Evolutionary conservation across 139 green algal genomes (phyloP).

Genomic region (Chlorella vulgaris): DNA sequence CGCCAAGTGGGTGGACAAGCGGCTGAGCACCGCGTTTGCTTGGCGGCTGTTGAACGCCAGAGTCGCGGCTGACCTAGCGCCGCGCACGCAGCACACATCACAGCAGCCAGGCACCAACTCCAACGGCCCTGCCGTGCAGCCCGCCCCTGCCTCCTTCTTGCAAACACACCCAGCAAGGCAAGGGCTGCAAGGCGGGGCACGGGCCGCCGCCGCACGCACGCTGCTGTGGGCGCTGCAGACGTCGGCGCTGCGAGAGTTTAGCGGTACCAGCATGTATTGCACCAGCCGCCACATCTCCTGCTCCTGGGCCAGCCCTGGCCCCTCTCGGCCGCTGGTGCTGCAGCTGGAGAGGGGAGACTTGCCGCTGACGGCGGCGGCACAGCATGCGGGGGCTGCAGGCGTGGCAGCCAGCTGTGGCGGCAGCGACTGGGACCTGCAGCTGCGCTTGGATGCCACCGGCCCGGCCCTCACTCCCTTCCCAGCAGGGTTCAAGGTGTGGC

Average conservation of each 20-base stretch:
- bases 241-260: background rate
- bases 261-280: constrained; percentile 9
- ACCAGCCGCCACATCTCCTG: background rate
- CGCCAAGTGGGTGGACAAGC: constrained; percentile 11
- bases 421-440: constrained; percentile 21
- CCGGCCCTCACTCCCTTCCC: constrained; percentile 2
- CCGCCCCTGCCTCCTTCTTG: too few species aligned
- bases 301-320: background rate
- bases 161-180: too few species aligned
- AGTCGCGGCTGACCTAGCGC: background rate
- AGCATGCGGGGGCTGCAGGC: background rate
- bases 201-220: background rate
- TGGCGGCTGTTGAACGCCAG: constrained; percentile 18
- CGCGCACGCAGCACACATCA: constrained; percentile 6
- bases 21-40: background rate
- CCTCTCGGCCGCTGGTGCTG: background rate
- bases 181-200: background rate
- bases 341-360: constrained; percentile 13
- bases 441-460: constrained; percentile 1
- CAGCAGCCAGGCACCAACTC: too few species aligned
- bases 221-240: background rate
- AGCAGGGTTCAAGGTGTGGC: background rate
- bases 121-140: too few species aligned
- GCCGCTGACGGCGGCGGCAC: too few species aligned
- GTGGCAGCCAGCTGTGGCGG: background rate